Base-by-base conservation (phyloP, 2,329 filamentous ascomycete genomes). In the Metarhizium album region DNA sequence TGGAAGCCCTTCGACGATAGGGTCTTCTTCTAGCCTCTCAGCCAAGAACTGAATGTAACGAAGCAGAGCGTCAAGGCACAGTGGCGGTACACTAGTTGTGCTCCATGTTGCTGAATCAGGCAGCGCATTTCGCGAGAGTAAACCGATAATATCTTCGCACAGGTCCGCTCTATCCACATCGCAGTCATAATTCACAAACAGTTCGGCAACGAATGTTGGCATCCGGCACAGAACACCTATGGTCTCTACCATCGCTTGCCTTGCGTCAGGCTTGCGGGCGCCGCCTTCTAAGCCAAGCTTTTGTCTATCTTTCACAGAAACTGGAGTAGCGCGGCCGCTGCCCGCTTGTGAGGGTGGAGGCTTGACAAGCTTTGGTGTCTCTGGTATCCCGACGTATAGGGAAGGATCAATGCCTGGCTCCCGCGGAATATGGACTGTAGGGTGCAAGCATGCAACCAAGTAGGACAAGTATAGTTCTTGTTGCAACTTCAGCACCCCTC, bases 71-170 rank as follows among this genome's bases (percentile, higher is more conserved):
- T 98, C 93, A 22, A 98, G 74, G 61, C 93, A 98, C 2, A 98
- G 73, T 1, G 93, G 93, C 16, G 93, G 93, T 1, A 98, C 94
- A 63, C 95, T 98, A 4, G 91, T 96, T 11, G 93, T 98, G 66
- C 94, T 98, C 93, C 93, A 98, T 5, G 90, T 96, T 5, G 91
- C 93, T 8, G 93, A 95, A 65, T 98, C 93, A 1, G 93, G 94
- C 57, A 98, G 86, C 2, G 93, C 93, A 65, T 96, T 98, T 52
- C 93, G 81, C 20, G 93, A 91, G 16, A 98, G 73, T 33, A 98
- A 76, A 1, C 93, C 91, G 53, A 98, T 82, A 79, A 97, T 86
- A 62, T 98, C 94, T 70, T 95, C 87, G 62, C 93, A 98, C 4
- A 98, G 72, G 69, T 98, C 93, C 48, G 84, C 84, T 47, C 90